Conservation (phyloP, 179 eudicot species). For the Carnegiea gigantea region DNA sequence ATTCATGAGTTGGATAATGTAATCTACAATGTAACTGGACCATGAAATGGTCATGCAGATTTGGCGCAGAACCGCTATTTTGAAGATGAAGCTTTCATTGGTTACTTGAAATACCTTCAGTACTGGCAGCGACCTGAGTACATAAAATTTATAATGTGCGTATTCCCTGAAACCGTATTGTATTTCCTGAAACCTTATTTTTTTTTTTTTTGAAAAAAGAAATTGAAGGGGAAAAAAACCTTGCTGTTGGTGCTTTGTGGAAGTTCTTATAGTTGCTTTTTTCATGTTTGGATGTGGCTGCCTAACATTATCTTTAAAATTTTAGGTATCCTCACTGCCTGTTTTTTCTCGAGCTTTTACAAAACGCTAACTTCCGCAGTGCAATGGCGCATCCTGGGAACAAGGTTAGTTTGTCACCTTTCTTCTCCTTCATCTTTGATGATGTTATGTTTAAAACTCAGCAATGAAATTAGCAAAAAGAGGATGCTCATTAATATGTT, state of each 20-base stretch:
- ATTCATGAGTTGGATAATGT: neutral
- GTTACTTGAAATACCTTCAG: slow-evolving; percentile 91
- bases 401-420: slow-evolving; percentile 51
- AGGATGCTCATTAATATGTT: too few relatives aligned
- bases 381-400: slow-evolving; percentile 96
- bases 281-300: neutral
- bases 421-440: slow-evolving; percentile 14
- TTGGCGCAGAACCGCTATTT: slow-evolving; percentile 97
- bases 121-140: slow-evolving; percentile 97
- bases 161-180: neutral
- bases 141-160: slow-evolving; percentile 78
- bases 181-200: neutral
- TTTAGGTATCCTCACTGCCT: slow-evolving; percentile 94
- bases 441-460: neutral
- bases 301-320: neutral
- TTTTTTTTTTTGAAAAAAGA: neutral
- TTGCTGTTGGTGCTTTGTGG: neutral
- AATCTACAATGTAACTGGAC: neutral
- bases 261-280: neutral
- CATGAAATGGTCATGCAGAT: slow-evolving; percentile 37
- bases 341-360: slow-evolving; percentile 84
- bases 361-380: slow-evolving; percentile 72
- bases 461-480: neutral
- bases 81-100: slow-evolving; percentile 94
- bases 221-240: too few relatives aligned